phyloP scores from a whole-genome alignment of 768 basidiomycete species.

The Hemileccinum rubropunctum region DNA sequence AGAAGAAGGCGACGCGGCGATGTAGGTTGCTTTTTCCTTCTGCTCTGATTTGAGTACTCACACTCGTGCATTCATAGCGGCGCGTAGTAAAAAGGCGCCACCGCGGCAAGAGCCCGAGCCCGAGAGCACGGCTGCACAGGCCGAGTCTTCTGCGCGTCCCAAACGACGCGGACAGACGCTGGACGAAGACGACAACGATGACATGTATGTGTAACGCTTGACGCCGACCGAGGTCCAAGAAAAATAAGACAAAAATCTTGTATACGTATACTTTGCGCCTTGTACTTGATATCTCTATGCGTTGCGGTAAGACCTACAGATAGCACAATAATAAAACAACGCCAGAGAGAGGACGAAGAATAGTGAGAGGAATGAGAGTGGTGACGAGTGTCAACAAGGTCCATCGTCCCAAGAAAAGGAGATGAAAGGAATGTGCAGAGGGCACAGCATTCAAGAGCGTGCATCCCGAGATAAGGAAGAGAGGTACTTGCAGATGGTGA shows the following conservation, averaged over 20 bases:
- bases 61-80: constrained; percentile 12
- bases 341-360: too few relatives aligned
- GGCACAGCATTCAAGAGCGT: too few relatives aligned
- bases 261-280: too few relatives aligned
- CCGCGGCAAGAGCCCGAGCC: constrained; percentile 15
- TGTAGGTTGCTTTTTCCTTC: constrained; percentile 28
- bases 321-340: too few relatives aligned
- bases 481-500: too few relatives aligned
- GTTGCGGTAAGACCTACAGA: background rate
- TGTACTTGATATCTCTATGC: too few relatives aligned
- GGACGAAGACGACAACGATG: constrained; percentile 17
- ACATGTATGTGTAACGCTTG: constrained; percentile 23
- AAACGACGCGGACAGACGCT: constrained; percentile 4
- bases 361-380: too few relatives aligned
- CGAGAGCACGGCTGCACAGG: background rate
- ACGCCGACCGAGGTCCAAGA: too few relatives aligned
- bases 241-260: background rate
- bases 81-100: constrained; percentile 32
- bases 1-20: constrained; percentile 61
- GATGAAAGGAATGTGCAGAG: too few relatives aligned
- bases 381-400: too few relatives aligned
- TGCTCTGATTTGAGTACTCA: background rate
- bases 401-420: too few relatives aligned
- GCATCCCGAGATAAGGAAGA: too few relatives aligned
- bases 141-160: constrained; percentile 3